Base-by-base conservation (phyloP, 176 grass and related monocot species). In the Elaeis guineensis region DNA sequence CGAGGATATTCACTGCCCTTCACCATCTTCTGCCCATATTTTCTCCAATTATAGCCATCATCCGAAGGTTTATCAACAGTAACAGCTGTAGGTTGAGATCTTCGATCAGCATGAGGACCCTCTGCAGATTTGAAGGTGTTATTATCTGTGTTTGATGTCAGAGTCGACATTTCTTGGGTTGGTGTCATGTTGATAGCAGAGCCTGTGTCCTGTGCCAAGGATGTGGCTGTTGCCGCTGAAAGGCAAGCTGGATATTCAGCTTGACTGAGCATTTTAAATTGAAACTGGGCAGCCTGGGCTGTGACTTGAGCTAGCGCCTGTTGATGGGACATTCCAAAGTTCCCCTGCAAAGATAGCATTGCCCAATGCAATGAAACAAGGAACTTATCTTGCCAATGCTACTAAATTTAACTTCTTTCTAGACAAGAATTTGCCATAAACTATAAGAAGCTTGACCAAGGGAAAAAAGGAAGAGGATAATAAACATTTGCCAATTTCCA, bases 1-100 rank as follows among this genome's bases (percentile, higher is more conserved):
- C 86, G 81, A 53, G 81, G 78, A 75, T 78, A 82, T 65, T 90
- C 81, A 49, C 81, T 79, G 71, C 81, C 75, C 67, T 85, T 85
- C 57, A 90, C 86, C 57, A 72, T 72, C 71, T 90, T 90, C 78
- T 90, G 86, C 18, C 86, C 86, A 69, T 90, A 90, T 65, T 90
- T 90, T 49, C 81, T 67, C 86, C 86, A 89, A 60, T 84, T 89
- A 58, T 85, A 89, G 23, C 86, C 86, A 76, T 89, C 86, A 8
- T 71, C 83, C 9, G 86, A 86, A 39, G 90, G 90, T 61, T 95
- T 95, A 69, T 95, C 90, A 52, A 90, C 80, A 70, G 6, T 44
- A 14, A 73, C 51, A 8, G 78, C 72, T 51, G 78, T 78, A 73
- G 81, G 56, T 59, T 80, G 86, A 30, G 85, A 77, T 63, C 81